Evolutionary conservation across 208 protist species (phyloP).

Genomic region (Leishmania tarentolae): DNA sequence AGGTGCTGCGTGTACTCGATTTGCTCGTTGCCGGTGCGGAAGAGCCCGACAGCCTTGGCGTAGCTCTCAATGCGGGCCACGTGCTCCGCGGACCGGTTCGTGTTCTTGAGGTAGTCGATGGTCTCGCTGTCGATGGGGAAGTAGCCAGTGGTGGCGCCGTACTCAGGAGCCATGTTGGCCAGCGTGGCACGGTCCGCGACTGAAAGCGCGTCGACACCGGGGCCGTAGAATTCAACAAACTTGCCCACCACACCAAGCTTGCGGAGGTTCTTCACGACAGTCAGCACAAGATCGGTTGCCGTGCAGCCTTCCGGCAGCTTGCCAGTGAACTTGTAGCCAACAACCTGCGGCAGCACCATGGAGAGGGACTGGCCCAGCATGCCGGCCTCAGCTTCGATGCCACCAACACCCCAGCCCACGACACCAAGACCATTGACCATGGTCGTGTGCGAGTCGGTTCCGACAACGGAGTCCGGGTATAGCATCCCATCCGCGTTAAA

Average conservation of each 20-base stretch:
- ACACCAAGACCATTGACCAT: conserved; percentile 98
- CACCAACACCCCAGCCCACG: conserved; percentile 96
- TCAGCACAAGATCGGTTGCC: conserved; percentile 97
- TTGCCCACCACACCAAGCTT: conserved; percentile 96
- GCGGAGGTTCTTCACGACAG: conserved; percentile 92
- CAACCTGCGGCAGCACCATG: conserved; percentile 96
- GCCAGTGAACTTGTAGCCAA: conserved; percentile 95
- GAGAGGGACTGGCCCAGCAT: conserved; percentile 96
- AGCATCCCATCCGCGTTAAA: conserved; percentile 92
- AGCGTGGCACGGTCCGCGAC: conserved; percentile 95
- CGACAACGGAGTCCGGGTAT: conserved; percentile 97
- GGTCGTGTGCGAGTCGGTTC: conserved; percentile 96
- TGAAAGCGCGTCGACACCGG: conserved; percentile 89
- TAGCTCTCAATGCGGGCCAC: conserved; percentile 93
- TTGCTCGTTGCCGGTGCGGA: conserved; percentile 79
- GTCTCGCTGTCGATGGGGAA: conserved; percentile 96
- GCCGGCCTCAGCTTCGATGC: conserved; percentile 96
- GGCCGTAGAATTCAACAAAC: conserved; percentile 98
- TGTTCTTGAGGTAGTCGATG: conserved; percentile 92
- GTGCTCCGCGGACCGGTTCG: conserved; percentile 77
- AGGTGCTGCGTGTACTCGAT: conserved; percentile 89
- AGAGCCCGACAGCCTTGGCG: conserved; percentile 86
- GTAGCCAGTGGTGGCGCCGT: conserved; percentile 95
- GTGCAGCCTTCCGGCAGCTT: conserved; percentile 91
- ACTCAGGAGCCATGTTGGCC: conserved; percentile 98